Percentiles rank a stretch among this genome's conserved stretches.
These are phyloP conservation scores for Erucastrum elatum DNA, from an alignment of 345 rosid species.

Conservation along the genomic window DNA sequence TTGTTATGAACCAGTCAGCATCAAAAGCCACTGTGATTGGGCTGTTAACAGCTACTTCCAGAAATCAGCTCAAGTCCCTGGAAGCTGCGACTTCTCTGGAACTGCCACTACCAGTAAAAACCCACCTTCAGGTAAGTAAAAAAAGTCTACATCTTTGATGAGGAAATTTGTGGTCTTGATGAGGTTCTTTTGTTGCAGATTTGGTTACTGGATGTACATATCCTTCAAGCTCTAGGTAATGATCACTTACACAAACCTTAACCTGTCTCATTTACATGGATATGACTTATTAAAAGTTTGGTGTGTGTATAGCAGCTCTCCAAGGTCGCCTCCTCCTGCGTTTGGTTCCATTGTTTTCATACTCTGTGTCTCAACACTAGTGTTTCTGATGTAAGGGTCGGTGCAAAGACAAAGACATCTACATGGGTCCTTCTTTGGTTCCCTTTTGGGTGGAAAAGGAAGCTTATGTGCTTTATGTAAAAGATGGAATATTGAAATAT, in stretches of 20 bases:
- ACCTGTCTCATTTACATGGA: background rate
- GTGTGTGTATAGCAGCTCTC: slow-evolving; percentile 27
- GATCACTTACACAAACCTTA: slow-evolving; percentile 25
- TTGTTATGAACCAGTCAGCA: slow-evolving; percentile 83
- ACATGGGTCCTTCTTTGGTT: slow-evolving; percentile 27
- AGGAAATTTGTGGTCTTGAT: slow-evolving; percentile 20
- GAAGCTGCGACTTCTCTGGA: slow-evolving; percentile 37
- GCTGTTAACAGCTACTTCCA: slow-evolving; percentile 45
- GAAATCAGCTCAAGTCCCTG: slow-evolving; percentile 33
- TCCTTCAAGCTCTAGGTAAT: slow-evolving; percentile 39
- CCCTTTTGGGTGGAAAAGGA: slow-evolving; percentile 16
- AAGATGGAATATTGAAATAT: slow-evolving; percentile 28
- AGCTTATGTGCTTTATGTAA: slow-evolving; percentile 24
- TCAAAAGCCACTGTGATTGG: slow-evolving; percentile 44
- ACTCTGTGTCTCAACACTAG: slow-evolving; percentile 40
- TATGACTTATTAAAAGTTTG: background rate
- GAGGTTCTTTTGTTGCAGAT: slow-evolving; percentile 33
- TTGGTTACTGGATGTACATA: slow-evolving; percentile 35
- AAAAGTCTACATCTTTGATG: background rate
- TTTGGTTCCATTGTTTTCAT: slow-evolving; percentile 29
- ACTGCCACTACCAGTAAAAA: slow-evolving; percentile 37
- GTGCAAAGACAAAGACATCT: slow-evolving; percentile 21
- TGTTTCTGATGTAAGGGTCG: slow-evolving; percentile 32
- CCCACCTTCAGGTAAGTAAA: slow-evolving; percentile 36
- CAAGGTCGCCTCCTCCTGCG: slow-evolving; percentile 32